Evolutionary conservation across 495 filamentous ascomycete species (phyloP), one percentile per base, ranked within the genome.

Genomic region (Penicillium maclennaniae): DNA sequence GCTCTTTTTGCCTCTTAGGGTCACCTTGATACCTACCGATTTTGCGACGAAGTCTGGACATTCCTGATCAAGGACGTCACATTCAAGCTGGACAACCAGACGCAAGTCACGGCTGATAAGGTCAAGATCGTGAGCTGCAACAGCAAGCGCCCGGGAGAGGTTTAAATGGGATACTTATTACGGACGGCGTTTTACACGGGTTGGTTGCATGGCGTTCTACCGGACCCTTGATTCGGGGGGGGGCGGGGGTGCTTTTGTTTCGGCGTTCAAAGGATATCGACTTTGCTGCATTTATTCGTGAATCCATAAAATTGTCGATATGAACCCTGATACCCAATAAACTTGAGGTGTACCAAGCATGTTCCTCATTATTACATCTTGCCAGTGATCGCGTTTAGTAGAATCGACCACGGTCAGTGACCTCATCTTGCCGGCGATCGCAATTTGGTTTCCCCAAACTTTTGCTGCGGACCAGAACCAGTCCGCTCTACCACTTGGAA

Each of bases 41-140:
- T 97, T 80, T 99, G 95, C 78, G 95, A 99, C 72, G 95, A 99
- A 76, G 95, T 99, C 48, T 99, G 95, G 95, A 99, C 95, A 2
- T 99, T 99, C 77, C 80, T 97, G 55, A 93, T 99, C 73, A 97
- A 97, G 71, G 92, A 97, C 54, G 91, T 97, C 49, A 91, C 85
- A 21, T 96, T 99, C 81, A 97, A 97, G 74, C 84, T 99, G 71
- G 90, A 96, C 55, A 89, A 89, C 63, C 80, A 84, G 54, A 78
- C 78, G 21, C 73, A 70, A 3, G 77, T 88, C 12, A 73, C 77
- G 7, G 83, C 84, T 9, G 90, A 95, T 55, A 91, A 87, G 68
- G 87, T 99, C 67, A 97, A 97, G 83, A 99, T 99, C 52, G 93
- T 99, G 38, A 91, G 88, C 71, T 97, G 92, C 73, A 92, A 88